These are phyloP conservation scores for Tylopilus plumbeoviolaceoides DNA, from an alignment of 768 basidiomycete genomes.

Conservation along the genomic window DNA sequence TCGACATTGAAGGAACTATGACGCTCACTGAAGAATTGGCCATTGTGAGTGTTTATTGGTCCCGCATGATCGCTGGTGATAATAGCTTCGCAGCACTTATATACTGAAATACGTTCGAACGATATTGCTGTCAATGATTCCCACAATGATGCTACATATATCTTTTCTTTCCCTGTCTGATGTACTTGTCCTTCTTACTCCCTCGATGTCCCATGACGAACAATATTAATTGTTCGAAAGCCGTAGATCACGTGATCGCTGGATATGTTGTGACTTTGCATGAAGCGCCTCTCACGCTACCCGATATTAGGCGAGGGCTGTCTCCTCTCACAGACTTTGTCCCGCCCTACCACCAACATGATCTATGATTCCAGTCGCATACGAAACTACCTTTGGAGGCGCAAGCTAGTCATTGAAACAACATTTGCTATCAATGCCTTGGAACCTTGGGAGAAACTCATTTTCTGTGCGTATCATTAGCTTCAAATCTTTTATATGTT, in stretches of 20 bases:
- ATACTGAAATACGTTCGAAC: background rate
- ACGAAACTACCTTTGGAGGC: slow-evolving; percentile 44
- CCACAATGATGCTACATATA: slow-evolving; percentile 11
- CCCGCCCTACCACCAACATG: slow-evolving; percentile 3
- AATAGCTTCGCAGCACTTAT: slow-evolving; percentile 6
- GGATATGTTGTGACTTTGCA: background rate
- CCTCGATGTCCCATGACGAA: background rate
- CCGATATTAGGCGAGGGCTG: background rate
- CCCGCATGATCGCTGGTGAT: slow-evolving; percentile 3
- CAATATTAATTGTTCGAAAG: background rate
- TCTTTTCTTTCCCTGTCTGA: slow-evolving; percentile 5
- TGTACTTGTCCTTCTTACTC: slow-evolving; percentile 14
- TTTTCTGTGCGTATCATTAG: slow-evolving; percentile 44
- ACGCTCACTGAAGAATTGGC: background rate
- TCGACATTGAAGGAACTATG: slow-evolving; percentile 29
- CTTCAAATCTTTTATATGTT: background rate
- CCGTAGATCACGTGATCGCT: background rate
- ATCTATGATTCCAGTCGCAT: slow-evolving; percentile 18
- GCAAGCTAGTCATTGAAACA: slow-evolving; percentile 52
- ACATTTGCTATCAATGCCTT: slow-evolving; percentile 58
- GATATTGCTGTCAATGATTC: slow-evolving; percentile 5
- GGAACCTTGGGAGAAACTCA: slow-evolving; percentile 66
- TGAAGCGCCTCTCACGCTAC: slow-evolving; percentile 3
- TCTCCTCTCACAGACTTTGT: background rate
- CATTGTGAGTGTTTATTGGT: slow-evolving; percentile 12